These are phyloP conservation scores for Ramaria sp. DNA, from an alignment of 768 basidiomycete species.

Conservation along the genomic window DNA sequence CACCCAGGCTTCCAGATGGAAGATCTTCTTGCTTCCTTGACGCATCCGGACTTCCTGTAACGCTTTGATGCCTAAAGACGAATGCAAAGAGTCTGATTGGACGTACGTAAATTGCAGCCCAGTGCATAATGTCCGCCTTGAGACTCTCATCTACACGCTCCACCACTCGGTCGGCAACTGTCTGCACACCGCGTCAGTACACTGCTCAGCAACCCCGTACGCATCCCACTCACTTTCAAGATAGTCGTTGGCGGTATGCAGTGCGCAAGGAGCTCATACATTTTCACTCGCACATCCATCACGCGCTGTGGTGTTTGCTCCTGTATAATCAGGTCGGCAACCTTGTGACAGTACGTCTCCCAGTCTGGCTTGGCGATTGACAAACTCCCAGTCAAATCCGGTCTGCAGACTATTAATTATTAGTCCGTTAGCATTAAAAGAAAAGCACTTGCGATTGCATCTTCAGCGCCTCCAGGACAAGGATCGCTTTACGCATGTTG, in stretches of 20 bases:
- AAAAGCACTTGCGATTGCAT: slow-evolving; percentile 75
- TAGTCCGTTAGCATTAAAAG: neutral
- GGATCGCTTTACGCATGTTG: slow-evolving; percentile 88
- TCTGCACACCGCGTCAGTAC: slow-evolving; percentile 35
- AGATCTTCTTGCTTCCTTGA: slow-evolving; percentile 88
- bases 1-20: slow-evolving; percentile 95
- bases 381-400: slow-evolving; percentile 71
- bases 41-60: slow-evolving; percentile 89
- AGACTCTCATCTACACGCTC: slow-evolving; percentile 82
- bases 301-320: slow-evolving; percentile 86
- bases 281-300: slow-evolving; percentile 85
- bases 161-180: slow-evolving; percentile 79
- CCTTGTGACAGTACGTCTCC: slow-evolving; percentile 93
- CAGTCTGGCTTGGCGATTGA: slow-evolving; percentile 96
- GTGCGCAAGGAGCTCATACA: slow-evolving; percentile 92
- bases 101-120: slow-evolving; percentile 93
- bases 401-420: slow-evolving; percentile 30
- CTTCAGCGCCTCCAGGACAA: slow-evolving; percentile 90
- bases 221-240: slow-evolving; percentile 54
- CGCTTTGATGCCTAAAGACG: neutral
- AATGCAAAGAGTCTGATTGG: neutral
- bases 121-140: slow-evolving; percentile 92
- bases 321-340: slow-evolving; percentile 79
- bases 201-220: neutral
- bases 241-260: slow-evolving; percentile 93